phyloP scores from a whole-genome alignment of 208 protist genomes.

The Leishmania aethiopica region DNA sequence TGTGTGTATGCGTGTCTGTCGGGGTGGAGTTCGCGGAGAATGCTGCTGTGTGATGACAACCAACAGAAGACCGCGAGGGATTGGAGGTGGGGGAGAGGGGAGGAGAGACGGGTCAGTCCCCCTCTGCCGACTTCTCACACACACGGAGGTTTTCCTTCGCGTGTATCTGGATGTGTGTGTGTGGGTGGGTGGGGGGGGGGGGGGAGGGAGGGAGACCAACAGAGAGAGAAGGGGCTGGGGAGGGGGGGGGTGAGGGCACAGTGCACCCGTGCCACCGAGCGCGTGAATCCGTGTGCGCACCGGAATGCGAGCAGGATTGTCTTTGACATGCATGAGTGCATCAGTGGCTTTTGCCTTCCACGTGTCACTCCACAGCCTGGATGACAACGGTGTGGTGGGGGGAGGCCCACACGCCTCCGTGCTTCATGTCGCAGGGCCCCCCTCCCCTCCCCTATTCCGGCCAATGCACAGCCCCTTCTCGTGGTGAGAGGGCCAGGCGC shows the following conservation, averaged over 20 bases:
- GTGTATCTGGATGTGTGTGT: background rate
- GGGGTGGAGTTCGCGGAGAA: background rate
- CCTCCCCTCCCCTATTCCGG: background rate
- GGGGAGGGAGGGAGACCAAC: no score
- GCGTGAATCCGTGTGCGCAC: background rate
- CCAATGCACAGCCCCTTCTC: background rate
- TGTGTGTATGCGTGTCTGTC: background rate
- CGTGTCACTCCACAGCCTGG: background rate
- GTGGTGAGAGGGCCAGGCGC: background rate
- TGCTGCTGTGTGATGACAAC: background rate
- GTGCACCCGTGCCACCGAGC: background rate
- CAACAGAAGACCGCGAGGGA: background rate
- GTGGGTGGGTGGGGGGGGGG: background rate
- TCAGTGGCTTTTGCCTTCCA: background rate
- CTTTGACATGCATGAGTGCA: background rate
- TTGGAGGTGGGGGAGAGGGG: background rate
- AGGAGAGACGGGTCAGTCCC: background rate
- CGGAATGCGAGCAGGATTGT: background rate
- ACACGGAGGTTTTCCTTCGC: background rate
- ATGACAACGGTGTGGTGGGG: background rate
- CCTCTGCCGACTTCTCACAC: background rate
- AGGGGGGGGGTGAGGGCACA: background rate
- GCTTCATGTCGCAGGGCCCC: background rate
- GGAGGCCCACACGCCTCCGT: background rate
- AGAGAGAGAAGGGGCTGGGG: background rate